Base-by-base conservation (phyloP, 257 asterid species). In the Primulina eburnea region DNA sequence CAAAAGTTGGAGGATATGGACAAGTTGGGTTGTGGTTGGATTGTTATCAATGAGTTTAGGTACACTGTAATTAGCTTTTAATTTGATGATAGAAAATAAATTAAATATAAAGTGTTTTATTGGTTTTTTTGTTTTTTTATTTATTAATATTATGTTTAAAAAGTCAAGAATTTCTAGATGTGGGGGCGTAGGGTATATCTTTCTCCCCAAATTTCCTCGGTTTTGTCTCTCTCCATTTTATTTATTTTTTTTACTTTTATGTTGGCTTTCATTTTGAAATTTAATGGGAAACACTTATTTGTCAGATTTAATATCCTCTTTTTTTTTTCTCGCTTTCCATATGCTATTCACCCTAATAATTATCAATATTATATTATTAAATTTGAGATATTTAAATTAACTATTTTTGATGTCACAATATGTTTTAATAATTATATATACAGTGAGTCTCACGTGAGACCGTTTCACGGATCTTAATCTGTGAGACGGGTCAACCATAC, bases 101-200 rank as follows among this genome's bases (percentile, higher is more conserved):
- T 38, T 50, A 14, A 50, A 16, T 14, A 12, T 43, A 43, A 43
- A 50, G 20, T 50, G 8, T 50, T 5, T 16, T 4, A 16, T 50
- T 4, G 56, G 56, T 50, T 38, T 38, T 9, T 43, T 43, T 12
- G 53, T 43, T 43, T 12, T 5, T 43, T 43, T 12, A 10, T 3
- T 43, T 12, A 12, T 43, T 43, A 3, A 6, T 9, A 38, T 58
- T 32, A 32, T 78, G 53, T 37, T 62, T 11, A 65, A 67, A 78
- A 83, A 80, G 87, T 88, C 91, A 84, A 82, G 79, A 33, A 34
- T 64, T 86, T 88, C 88, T 83, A 86, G 86, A 80, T 77, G 80
- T 57, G 88, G 81, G 53, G 77, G 20, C 66, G 57, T 65, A 37
- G 79, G 80, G 32, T 64, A 67, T 24, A n/a, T 64, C 53, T 67